Conservation (phyloP, 345 rosid species). For the Bruguiera parviflora region DNA sequence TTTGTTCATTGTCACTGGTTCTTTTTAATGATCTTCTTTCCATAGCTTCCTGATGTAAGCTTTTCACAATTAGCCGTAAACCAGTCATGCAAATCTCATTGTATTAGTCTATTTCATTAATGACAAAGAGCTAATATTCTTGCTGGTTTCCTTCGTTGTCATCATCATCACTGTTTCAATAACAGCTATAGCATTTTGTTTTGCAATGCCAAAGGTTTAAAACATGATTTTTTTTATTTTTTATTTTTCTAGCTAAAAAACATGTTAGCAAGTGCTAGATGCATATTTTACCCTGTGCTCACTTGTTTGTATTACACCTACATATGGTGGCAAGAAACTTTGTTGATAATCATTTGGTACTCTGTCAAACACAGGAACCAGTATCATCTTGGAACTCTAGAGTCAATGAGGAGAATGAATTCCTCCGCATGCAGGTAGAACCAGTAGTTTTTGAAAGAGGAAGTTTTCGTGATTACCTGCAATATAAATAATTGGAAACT, state of each 20-base stretch:
- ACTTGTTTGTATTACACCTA: not conserved
- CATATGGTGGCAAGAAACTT: not conserved
- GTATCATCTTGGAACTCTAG: slow-evolving; percentile 49
- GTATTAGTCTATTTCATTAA: no score
- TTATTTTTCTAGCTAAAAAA: no score
- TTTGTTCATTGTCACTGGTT: not conserved
- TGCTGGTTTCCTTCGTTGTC: no score
- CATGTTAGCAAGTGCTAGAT: no score
- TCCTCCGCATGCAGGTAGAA: slow-evolving; percentile 79
- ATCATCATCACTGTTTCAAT: no score
- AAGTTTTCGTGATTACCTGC: not conserved
- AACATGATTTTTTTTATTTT: no score
- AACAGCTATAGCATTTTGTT: no score
- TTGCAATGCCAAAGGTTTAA: no score
- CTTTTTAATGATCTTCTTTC: not conserved
- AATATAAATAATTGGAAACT: not conserved
- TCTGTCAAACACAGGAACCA: slow-evolving; percentile 38
- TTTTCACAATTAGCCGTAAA: no score
- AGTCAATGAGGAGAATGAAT: slow-evolving; percentile 75
- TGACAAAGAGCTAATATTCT: no score
- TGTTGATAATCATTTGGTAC: not conserved
- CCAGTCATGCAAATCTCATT: no score
- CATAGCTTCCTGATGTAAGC: no score
- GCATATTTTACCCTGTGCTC: not conserved
- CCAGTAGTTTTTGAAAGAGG: not conserved